Base-by-base conservation (phyloP, 2,329 filamentous ascomycete species). In the Neonectria sp. region DNA sequence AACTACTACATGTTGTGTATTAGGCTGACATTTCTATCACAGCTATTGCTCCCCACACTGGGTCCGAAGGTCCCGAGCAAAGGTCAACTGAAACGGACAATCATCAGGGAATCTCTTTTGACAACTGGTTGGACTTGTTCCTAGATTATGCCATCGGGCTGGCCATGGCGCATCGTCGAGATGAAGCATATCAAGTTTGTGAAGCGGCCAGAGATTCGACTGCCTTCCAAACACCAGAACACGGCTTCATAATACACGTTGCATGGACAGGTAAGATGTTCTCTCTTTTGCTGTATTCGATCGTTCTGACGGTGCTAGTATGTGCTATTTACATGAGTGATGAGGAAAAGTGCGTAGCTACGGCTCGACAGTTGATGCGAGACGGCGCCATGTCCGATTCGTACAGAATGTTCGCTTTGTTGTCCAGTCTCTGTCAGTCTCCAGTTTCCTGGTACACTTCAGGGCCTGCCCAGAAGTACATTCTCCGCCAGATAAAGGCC, bases 41-140 rank as follows among this genome's bases (percentile, higher is more conserved):
- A 82, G 80, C 79, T 43, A 73, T 82, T 43, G 78, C 77, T 29
- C 79, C 80, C n/a, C 72, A 76, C 27, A 64, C 67, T 15, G 76
- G 75, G n/a, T 62, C 71, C 21, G 62, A 67, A 25, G 71, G 66
- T 21, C 51, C 61, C 51, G 72, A 75, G 27, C 74, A 59, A 72
- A 78, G 40, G 76, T 73, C 52, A 78, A 73, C 55, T 77, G 77
- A 31, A 78, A 81, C 76, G 4, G 82, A 82, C 29, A 84, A 78
- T 66, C 95, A 94, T 76, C 91, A 94, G 71, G 93, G 92, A 8
- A 93, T 98, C 53, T 84, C 90, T 0, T 97, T 98, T 76, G 86
- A 91, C 65, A 88, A 90, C 53, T 99, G 96, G 96, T 87, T 98
- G 3, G 93, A 97, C 72, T 86, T 97, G 1, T 97, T 99, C 77